Base-by-base conservation (phyloP, 2,329 filamentous ascomycete genomes). In the Didymosphaeria variabile region DNA sequence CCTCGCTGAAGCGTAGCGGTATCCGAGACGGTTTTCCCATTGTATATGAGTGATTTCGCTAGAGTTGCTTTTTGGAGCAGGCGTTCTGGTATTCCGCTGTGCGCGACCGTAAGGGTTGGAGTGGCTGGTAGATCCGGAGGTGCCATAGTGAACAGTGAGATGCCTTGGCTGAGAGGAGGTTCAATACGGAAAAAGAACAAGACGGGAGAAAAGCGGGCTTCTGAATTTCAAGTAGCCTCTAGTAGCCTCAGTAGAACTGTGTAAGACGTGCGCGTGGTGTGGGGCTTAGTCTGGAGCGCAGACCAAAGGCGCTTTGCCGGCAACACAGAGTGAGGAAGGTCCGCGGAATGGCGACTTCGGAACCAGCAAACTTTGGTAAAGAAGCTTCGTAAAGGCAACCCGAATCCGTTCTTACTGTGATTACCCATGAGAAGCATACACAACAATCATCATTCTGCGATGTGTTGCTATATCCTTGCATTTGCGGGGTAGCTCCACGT, bases 41-140 rank as follows among this genome's bases (percentile, higher is more conserved):
- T 51, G 51, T 69, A 69, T 17, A 69, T 60, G n/a, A 67, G 55
- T 1, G 53, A 57, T 49, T 69, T 69, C 5, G 67, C 65, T 2
- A 54, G 7, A 1, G 57, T 64, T 2, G 67, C 67, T 64, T 69
- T 69, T 13, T 51, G 36, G 40, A 69, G 62, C 19, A 69, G 62
- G 38, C 60, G 53, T 29, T 55, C 23, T 29, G 67, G 67, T 29
- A 69, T 69, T 3, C 67, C 65, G 29, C 63, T 65, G 55, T 69
- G 65, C 17, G 38, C 19, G 7, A 36, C 31, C 0, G 19, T 10
- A 12, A 69, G 63, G 9, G 65, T 69, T n/a, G 67, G 67, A 44
- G 67, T 67, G 34, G n/a, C n/a, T 17, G 63, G 61, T 21, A 67
- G 55, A 29, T 47, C 10, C 34, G 57, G 23, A n/a, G 59, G 51